phyloP scores from a whole-genome alignment of 192 early-diverging fungal species.

The Entomortierella beljakovae region DNA sequence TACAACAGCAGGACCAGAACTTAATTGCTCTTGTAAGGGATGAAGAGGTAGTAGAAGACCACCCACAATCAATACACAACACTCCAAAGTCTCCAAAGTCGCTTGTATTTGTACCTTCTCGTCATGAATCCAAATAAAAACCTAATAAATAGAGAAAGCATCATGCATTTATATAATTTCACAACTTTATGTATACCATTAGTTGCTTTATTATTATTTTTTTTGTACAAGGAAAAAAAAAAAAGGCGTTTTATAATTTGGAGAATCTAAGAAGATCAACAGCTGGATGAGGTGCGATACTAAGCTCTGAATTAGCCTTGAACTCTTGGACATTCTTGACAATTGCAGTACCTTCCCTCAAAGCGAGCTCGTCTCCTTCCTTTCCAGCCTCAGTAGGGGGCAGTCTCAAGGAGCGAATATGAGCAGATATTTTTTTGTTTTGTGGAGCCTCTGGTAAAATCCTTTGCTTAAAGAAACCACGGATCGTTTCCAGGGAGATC shows the following conservation, averaged over 20 bases:
- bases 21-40: conserved; percentile 8
- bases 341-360: conserved; percentile 45
- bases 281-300: conserved; percentile 54
- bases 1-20: conserved; percentile 9
- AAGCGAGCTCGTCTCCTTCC: conserved; percentile 13
- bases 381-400: not conserved
- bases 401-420: conserved; percentile 56
- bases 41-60: not conserved
- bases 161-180: not conserved
- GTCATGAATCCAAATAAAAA: conserved; percentile 9
- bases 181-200: not conserved
- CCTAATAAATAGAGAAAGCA: not conserved
- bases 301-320: conserved; percentile 57
- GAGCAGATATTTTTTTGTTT: conserved; percentile 51
- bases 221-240: not conserved
- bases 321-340: conserved; percentile 58
- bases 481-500: conserved; percentile 29
- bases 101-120: conserved; percentile 22
- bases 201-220: not conserved
- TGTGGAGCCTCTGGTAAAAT: not conserved
- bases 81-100: conserved; percentile 29
- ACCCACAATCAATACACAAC: conserved; percentile 5
- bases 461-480: conserved; percentile 18
- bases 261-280: conserved; percentile 23
- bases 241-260: conserved; percentile 1